Conservation (phyloP, 148 eudicot species). For the Tetragonia tetragonoides region DNA sequence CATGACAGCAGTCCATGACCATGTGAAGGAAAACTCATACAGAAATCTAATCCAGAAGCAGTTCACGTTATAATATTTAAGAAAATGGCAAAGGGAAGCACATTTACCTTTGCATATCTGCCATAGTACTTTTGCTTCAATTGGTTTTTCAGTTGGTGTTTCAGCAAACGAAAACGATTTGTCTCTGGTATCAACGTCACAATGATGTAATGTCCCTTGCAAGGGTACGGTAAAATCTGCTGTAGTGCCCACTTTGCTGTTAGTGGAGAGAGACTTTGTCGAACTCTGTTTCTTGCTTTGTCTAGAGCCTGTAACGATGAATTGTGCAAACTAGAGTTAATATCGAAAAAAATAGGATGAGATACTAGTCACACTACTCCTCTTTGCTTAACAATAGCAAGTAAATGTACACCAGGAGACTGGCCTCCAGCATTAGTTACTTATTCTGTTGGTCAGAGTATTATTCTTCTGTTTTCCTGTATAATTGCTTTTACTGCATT, state of each 20-base stretch:
- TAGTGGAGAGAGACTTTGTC: conserved; percentile 50
- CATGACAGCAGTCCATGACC: neutral
- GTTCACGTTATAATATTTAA: neutral
- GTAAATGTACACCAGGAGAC: neutral
- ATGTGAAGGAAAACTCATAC: neutral
- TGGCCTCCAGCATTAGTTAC: neutral
- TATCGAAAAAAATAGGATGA: neutral
- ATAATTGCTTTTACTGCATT: too few relatives aligned
- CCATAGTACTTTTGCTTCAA: conserved; percentile 31
- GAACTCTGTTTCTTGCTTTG: conserved; percentile 55
- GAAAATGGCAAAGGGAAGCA: neutral
- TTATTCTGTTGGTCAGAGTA: too few relatives aligned
- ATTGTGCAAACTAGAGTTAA: neutral
- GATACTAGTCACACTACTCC: neutral
- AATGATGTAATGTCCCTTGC: conserved; percentile 64
- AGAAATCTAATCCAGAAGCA: neutral
- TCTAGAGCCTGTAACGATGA: conserved; percentile 51
- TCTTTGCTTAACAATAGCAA: neutral
- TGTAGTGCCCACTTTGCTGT: conserved; percentile 67
- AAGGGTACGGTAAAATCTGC: conserved; percentile 72
- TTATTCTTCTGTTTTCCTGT: too few relatives aligned
- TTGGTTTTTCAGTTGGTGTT: conserved; percentile 37
- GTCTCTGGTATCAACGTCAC: conserved; percentile 70
- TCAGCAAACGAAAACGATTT: conserved; percentile 39
- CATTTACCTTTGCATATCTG: conserved; percentile 54